Evolutionary conservation across 2,329 filamentous ascomycete genomes (phyloP), one percentile per base, ranked within the genome.

Genomic region (Paecilomyces sp.): DNA sequence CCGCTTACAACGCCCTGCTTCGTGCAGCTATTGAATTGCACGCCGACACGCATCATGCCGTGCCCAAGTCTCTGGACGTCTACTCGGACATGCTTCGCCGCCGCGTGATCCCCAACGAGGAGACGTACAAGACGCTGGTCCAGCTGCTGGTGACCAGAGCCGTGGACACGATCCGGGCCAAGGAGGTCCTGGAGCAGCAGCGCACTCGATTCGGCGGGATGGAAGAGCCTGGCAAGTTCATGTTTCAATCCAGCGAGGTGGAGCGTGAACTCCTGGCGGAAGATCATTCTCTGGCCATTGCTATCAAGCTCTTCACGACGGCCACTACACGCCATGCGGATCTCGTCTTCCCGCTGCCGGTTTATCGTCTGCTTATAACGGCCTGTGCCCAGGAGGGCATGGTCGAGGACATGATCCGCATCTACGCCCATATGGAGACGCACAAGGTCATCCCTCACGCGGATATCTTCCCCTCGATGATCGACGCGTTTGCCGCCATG

Each of bases 71-170:
- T 4, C 83, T 97, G 57, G 92, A 96, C 77, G 90, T 99, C 57
- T 99, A 97, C 74, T 89, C 92, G 15, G 92, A 97, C 72, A 97
- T 99, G 94, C 86, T 96, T 66, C 87, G 88, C 65, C 89, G 92
- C 64, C 88, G 88, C 66, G 88, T 97, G 25, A 79, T 84, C 22
- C 92, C 93, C 7, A 88, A 97, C 72, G 86, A 87, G 58, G 85
- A 89, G 60, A 97, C 93, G 0, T 97, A 96, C 76, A 87, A 91
- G 70, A 92, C 92, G 34, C 81, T 99, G 18, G 89, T 99, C 58
- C 86, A 89, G 60, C 80, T 97, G 47, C 81, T 99, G 57, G 89
- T 92, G 18, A 84, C 86, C 13, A 87, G 92, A 64, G 92, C 91
- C 47, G 81, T 95, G 54, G 89, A 96, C 70, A 88, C 93, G 7